These are phyloP conservation scores for Phytophthora europaea DNA, from an alignment of 352 stramenopile genomes.

Conservation along the genomic window DNA sequence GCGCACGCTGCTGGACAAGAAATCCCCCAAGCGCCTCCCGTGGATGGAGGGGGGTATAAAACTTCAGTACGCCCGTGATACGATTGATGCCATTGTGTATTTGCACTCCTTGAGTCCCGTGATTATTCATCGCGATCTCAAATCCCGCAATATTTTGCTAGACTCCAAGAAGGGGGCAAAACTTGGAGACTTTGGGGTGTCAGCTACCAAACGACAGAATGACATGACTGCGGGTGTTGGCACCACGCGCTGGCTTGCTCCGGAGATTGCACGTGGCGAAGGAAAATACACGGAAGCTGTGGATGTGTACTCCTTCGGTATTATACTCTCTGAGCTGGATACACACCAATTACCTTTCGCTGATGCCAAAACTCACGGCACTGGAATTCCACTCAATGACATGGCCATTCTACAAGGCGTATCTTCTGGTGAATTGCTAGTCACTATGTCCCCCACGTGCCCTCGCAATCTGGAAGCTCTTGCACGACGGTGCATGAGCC, in stretches of 20 bases:
- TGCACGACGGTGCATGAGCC: conserved; percentile 59
- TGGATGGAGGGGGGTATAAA: conserved; percentile 44
- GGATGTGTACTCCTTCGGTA: conserved; percentile 76
- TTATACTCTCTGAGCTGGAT: conserved; percentile 76
- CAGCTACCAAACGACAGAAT: conserved; percentile 54
- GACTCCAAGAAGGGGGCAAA: conserved; percentile 73
- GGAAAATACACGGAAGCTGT: conserved; percentile 71
- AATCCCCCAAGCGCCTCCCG: conserved; percentile 37
- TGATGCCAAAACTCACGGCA: conserved; percentile 38
- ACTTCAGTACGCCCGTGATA: conserved; percentile 66
- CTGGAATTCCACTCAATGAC: conserved; percentile 61
- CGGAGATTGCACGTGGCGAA: conserved; percentile 70
- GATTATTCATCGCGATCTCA: conserved; percentile 81
- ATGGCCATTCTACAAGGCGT: conserved; percentile 70
- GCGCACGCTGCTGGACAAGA: conserved; percentile 58
- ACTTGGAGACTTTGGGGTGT: conserved; percentile 76
- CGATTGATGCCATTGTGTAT: conserved; percentile 77
- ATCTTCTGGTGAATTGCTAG: conserved; percentile 48
- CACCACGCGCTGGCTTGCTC: conserved; percentile 71
- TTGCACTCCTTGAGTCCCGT: conserved; percentile 68
- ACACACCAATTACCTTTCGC: conserved; percentile 76
- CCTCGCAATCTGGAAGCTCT: conserved; percentile 58
- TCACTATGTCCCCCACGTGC: conserved; percentile 52
- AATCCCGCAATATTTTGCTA: conserved; percentile 78
- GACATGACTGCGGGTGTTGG: conserved; percentile 77